Base-by-base conservation (phyloP, 805 yeast species). In the Yarrowia porcina region DNA sequence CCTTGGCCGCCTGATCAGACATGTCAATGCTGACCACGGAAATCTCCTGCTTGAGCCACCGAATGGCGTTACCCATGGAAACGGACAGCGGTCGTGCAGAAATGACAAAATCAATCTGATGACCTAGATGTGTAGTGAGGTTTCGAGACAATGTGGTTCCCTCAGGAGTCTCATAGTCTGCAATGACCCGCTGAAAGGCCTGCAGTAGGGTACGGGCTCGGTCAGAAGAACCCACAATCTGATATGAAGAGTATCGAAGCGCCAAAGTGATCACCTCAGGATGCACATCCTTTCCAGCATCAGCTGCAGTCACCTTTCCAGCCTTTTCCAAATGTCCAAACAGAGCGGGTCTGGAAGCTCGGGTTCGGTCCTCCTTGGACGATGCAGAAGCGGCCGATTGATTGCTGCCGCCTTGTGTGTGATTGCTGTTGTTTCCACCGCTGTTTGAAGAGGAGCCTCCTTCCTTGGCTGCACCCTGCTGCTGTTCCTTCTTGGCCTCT, bases 31-130 rank as follows among this genome's bases (percentile, higher is more conserved):
- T 86, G 54, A 93, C 83, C 44, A 83, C 80, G 0, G 97, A 85
- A 63, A 94, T 93, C 73, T 89, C 93, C 77, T 93, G 98, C 71
- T 94, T 94, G 66, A 94, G 80, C 97, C 97, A 92, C 69, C 99
- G 84, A 67, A 94, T 94, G 2, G 97, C 93, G 76, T 92, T 94
- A 62, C 99, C 99, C 99, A 94, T 94, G 0, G 97, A 83, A 2
- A 92, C 89, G 63, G 94, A 85, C 54, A 94, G 79, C 0, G 98
- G 97, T 66, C 99, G 83, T 3, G 97, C 92, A 10, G 90, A 84
- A 69, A 90, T 93, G 68, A 94, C 78, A 68, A 88, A 90, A 72
- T 93, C 99, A 67, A 94, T 94, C 75, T 94, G 99, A 71, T 88
- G 90, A 11, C 96, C 86, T 64, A 94, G 79, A 73, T 91, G 93